Evolutionary conservation across 2,329 filamentous ascomycete species (phyloP), one percentile per base, ranked within the genome.

Genomic region (Neopestalotiopsis sp.): DNA sequence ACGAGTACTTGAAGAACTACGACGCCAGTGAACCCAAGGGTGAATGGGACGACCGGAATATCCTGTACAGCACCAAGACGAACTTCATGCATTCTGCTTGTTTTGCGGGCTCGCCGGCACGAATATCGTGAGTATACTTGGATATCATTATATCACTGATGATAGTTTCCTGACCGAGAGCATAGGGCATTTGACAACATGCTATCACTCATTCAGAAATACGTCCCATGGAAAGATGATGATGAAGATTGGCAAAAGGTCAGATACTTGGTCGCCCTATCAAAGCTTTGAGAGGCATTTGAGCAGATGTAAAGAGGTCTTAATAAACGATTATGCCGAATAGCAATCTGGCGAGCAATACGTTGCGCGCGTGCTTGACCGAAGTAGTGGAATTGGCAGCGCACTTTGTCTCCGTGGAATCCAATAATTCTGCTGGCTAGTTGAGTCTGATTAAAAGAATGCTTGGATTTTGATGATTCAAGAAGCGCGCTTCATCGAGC

Each of bases 21-120:
- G 52, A 65, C 1, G 71, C 70, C 0, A 73, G 72, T 56, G 73
- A 75, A 57, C 76, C 75, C 3, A 38, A 60, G 3, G 73, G 73
- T 6, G 74, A 77, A 20, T 71, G 66, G 58, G 74, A 77, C 17
- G 73, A 76, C 40, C 68, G 76, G 1, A 74, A 71, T 32, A 69
- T 71, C n/a, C 68, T 77, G 6, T 76, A 77, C 49, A 69, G 71
- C 1, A 69, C 70, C 10, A 66, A 76, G 45, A 73, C 72, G 1
- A 69, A 72, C 6, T 69, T 75, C 10, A 72, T 72, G 30, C 71
- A 74, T 56, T 74, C 73, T 30, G 63, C 63, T 4, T 65, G 63
- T 40, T 65, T n/a, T 13, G 32, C 42, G 5, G 63, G 63, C 24
- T 65, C 63, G 4, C 42, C 63, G 3, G 63, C 63, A 40, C 14